Percentiles rank a stretch among this genome's conserved stretches.
Conservation (phyloP, 2,329 filamentous ascomycete genomes). For the Xylaria sp. region DNA sequence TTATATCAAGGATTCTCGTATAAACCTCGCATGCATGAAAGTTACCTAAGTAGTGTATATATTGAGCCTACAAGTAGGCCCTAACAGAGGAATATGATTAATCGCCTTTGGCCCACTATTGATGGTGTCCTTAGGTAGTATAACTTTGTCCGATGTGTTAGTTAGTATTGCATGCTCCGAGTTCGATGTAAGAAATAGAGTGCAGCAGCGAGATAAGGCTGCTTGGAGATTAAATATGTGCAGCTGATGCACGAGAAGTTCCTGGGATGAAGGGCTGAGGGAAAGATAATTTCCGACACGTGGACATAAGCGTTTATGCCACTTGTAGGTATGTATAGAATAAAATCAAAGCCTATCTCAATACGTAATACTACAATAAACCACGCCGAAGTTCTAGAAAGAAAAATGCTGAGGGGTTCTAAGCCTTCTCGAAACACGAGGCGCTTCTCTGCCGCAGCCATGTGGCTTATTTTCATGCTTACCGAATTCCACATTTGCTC, state of each 20-base stretch:
- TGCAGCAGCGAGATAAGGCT: not conserved
- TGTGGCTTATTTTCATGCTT: not conserved
- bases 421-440: conserved; percentile 24
- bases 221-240: not conserved
- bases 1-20: no score
- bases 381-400: not conserved
- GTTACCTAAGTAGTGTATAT: no score
- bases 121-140: no score
- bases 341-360: no score
- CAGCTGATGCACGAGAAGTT: not conserved
- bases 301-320: not conserved
- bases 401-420: not conserved
- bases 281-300: not conserved
- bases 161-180: no score
- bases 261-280: not conserved
- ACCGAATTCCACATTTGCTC: conserved; percentile 5
- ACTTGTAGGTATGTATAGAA: not conserved
- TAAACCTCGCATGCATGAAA: no score
- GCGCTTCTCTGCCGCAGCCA: conserved; percentile 2
- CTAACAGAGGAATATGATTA: no score
- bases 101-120: no score
- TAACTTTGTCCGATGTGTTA: not conserved
- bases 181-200: not conserved
- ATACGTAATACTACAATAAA: not conserved
- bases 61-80: no score